Evolutionary conservation across 169 alveolate species (phyloP), one percentile per base, ranked within the genome.

Genomic region (Eimeria maxima): DNA sequence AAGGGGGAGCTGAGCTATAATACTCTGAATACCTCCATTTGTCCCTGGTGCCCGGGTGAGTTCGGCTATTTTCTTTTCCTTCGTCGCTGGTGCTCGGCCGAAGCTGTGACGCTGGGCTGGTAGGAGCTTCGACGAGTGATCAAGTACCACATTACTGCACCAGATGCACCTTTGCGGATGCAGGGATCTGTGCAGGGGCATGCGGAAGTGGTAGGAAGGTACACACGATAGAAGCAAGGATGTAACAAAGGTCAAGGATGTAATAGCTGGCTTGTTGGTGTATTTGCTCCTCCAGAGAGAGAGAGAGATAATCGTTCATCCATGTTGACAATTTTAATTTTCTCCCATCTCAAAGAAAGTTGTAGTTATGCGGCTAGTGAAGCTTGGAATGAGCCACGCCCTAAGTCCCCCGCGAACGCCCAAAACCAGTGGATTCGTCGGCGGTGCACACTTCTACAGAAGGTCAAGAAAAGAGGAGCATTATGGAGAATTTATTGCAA

Each of bases 341-440:
- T 73, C 27, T 38, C 1, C 55, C 11, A 10, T 38, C 5, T 38
- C 83, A 38, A 16, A 4, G 53, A 38, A 29, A 14, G 0, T 14
- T 5, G 3, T 13, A 0, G 27, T 50, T 29, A 38, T 29, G 83
- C 16, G 83, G 53, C 83, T 73, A 50, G 55, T 55, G 50, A 73
- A 14, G 83, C 83, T 73, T 73, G 27, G 83, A 73, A 16, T 38
- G 55, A 18, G 83, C 83, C 50, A 73, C 83, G 13, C 33, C 24
- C 55, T 38, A 73, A 27, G 55, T 73, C 50, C 29, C 29, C 47
- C 47, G 18, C 44, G 53, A 16, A 4, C 11, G 83, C 83, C 29
- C 33, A 38, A 38, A 38, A 4, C 16, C 20, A 73, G 80, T 29
- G 20, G n/a, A 14, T 33, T 4, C 20, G 24, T 27, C 27, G n/a